Conservation (phyloP, 208 protist genomes). For the Trypanosomatidae sp. region DNA sequence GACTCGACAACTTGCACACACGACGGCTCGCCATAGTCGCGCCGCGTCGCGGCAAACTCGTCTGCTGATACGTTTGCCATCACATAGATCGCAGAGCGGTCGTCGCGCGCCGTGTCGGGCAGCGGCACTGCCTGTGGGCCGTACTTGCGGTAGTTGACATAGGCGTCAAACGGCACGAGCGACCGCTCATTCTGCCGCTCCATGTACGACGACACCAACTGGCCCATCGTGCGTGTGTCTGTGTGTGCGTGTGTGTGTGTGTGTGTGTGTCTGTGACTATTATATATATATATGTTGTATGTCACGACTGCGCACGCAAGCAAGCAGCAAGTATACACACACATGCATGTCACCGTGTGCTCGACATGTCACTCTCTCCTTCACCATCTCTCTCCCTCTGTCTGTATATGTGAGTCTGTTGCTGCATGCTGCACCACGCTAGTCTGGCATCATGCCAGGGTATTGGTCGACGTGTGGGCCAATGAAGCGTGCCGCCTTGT, state of each 20-base stretch:
- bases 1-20: conserved; percentile 17
- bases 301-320: background rate
- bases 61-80: conserved; percentile 34
- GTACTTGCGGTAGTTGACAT: conserved; percentile 22
- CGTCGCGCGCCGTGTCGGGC: conserved; percentile 13
- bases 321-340: background rate
- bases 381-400: background rate
- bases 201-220: conserved; percentile 26
- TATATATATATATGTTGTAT: conserved; percentile 4
- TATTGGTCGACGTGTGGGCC: conserved; percentile 79
- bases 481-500: conserved; percentile 58
- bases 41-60: conserved; percentile 20
- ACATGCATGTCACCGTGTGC: background rate
- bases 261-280: conserved; percentile 3
- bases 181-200: conserved; percentile 19
- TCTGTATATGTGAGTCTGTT: background rate
- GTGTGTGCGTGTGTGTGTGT: background rate
- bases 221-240: conserved; percentile 31
- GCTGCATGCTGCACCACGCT: conserved; percentile 1
- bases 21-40: conserved; percentile 19
- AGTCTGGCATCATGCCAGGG: conserved; percentile 79
- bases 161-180: conserved; percentile 23
- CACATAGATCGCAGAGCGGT: conserved; percentile 49
- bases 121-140: conserved; percentile 18
- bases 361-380: background rate